Conservation (phyloP, 768 basidiomycete genomes). For the Cystobasidium tubakii region DNA sequence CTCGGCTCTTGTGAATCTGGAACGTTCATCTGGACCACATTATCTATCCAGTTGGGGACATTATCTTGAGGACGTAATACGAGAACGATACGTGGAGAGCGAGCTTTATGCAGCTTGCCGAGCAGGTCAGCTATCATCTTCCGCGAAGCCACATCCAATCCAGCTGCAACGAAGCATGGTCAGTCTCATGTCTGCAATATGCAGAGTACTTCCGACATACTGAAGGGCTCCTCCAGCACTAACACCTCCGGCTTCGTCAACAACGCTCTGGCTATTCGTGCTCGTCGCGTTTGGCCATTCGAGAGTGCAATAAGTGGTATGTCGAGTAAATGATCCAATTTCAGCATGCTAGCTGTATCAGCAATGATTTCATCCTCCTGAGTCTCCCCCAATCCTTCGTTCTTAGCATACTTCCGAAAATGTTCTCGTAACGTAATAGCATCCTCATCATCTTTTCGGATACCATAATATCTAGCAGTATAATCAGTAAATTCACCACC, state of each 20-base stretch:
- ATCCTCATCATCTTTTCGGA: constrained; percentile 74
- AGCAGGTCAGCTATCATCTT: constrained; percentile 58
- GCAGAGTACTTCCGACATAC: constrained; percentile 53
- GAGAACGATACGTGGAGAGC: constrained; percentile 61
- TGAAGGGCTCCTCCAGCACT: constrained; percentile 85
- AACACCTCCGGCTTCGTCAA: constrained; percentile 66
- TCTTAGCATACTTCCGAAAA: constrained; percentile 55
- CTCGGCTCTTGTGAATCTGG: background rate
- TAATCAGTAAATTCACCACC: constrained; percentile 83
- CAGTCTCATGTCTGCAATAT: background rate
- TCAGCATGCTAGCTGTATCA: constrained; percentile 57
- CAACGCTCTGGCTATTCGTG: constrained; percentile 72
- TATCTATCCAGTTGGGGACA: constrained; percentile 66
- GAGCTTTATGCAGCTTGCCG: constrained; percentile 54
- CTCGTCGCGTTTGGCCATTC: constrained; percentile 85
- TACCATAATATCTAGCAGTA: constrained; percentile 75
- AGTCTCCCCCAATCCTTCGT: constrained; percentile 15
- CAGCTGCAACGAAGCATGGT: constrained; percentile 56
- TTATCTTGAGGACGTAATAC: constrained; percentile 66
- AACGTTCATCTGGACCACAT: constrained; percentile 53
- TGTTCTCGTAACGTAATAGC: constrained; percentile 66
- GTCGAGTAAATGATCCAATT: constrained; percentile 63
- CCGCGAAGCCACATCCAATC: constrained; percentile 64
- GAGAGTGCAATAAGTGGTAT: constrained; percentile 76
- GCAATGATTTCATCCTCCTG: constrained; percentile 52